phyloP scores from a whole-genome alignment of 768 basidiomycete genomes.

The Suillus cothurnatus region DNA sequence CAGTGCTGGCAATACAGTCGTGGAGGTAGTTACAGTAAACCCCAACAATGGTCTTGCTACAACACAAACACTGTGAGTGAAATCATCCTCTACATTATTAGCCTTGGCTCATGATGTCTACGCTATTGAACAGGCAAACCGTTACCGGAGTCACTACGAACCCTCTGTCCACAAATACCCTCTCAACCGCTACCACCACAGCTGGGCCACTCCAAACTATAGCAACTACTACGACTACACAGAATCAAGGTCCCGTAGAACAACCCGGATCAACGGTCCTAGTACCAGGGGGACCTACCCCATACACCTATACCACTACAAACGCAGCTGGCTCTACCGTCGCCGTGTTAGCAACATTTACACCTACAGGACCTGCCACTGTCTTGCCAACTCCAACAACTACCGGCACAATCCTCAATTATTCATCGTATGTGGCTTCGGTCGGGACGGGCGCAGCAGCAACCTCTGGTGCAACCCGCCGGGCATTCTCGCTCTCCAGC shows the following conservation, averaged over 20 bases:
- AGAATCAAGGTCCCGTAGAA: slow-evolving; percentile 56
- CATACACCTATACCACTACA: slow-evolving; percentile 52
- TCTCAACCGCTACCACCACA: slow-evolving; percentile 12
- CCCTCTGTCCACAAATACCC: slow-evolving; percentile 22
- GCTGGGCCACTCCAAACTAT: slow-evolving; percentile 6
- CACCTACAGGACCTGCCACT: slow-evolving; percentile 33
- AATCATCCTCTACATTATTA: neutral
- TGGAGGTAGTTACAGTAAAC: slow-evolving; percentile 49
- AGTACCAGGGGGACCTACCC: slow-evolving; percentile 48
- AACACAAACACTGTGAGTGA: slow-evolving; percentile 48
- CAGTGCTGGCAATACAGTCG: slow-evolving; percentile 53
- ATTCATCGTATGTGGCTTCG: slow-evolving; percentile 32
- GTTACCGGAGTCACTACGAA: slow-evolving; percentile 17
- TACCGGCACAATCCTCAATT: slow-evolving; percentile 30
- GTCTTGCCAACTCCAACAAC: slow-evolving; percentile 28
- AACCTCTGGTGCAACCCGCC: slow-evolving; percentile 27
- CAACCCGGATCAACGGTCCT: slow-evolving; percentile 45
- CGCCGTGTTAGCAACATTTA: slow-evolving; percentile 28
- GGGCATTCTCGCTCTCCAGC: slow-evolving; percentile 19
- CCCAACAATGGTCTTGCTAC: slow-evolving; percentile 35
- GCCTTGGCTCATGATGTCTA: slow-evolving; percentile 7
- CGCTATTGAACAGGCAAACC: slow-evolving; percentile 13
- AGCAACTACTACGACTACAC: slow-evolving; percentile 20
- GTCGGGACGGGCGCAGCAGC: slow-evolving; percentile 33
- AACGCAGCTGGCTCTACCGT: slow-evolving; percentile 32